These are phyloP conservation scores for Aspergillus steynii DNA, from an alignment of 495 filamentous ascomycete genomes.

Conservation along the genomic window DNA sequence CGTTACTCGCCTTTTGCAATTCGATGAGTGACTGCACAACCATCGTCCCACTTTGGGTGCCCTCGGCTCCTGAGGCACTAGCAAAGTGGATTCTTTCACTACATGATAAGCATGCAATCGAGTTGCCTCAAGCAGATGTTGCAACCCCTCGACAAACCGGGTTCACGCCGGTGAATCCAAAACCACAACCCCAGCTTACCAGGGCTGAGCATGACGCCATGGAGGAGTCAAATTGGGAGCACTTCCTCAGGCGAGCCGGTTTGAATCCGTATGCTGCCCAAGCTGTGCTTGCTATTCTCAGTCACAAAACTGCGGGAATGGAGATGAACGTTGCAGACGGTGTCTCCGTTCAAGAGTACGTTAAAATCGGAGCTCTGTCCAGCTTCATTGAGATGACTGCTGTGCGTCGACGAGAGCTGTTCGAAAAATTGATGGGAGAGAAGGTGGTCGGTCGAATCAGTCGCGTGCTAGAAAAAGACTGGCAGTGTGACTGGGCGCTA, in stretches of 20 bases:
- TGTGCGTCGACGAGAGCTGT: conserved; percentile 34
- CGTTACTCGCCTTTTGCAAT: conserved; percentile 20
- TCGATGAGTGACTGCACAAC: conserved; percentile 20
- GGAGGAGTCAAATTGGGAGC: conserved; percentile 68
- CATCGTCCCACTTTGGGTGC: conserved; percentile 30
- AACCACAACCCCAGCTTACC: conserved; percentile 7
- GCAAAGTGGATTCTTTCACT: conserved; percentile 33
- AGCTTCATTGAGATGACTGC: conserved; percentile 26
- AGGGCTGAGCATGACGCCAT: conserved; percentile 17
- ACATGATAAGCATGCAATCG: conserved; percentile 25
- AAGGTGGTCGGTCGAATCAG: conserved; percentile 53
- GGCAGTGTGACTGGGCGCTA: conserved; percentile 30
- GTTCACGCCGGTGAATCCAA: conserved; percentile 18
- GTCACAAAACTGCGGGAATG: background rate
- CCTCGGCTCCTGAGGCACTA: conserved; percentile 45
- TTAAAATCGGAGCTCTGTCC: conserved; percentile 8
- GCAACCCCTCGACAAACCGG: background rate
- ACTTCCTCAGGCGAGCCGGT: conserved; percentile 70
- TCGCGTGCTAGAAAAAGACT: conserved; percentile 35
- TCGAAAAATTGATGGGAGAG: conserved; percentile 52
- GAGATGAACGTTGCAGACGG: background rate
- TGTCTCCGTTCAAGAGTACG: background rate
- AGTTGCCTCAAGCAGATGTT: conserved; percentile 7
- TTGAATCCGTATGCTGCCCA: conserved; percentile 84
- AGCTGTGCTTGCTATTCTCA: conserved; percentile 48